Evolutionary conservation across 805 yeast species (phyloP).

Genomic region (Sugiyamaella qingdaonensis): DNA sequence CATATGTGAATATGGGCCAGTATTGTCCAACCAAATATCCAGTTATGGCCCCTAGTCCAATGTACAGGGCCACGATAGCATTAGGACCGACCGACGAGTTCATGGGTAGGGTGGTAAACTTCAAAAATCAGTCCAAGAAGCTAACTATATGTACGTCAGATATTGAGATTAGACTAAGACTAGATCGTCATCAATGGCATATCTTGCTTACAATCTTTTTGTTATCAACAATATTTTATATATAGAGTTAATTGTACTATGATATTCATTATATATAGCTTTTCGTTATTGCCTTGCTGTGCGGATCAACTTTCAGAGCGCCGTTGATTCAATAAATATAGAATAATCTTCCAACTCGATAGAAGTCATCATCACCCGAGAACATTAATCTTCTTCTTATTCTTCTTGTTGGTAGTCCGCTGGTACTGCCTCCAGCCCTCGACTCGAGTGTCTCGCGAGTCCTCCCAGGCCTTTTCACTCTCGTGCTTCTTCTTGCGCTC

Average conservation of each 20-base stretch:
- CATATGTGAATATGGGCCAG: not conserved
- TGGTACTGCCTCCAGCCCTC: slow-evolving; percentile 54
- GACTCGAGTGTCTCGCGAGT: slow-evolving; percentile 53
- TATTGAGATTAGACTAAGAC: no score
- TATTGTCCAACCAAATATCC: slow-evolving; percentile 14
- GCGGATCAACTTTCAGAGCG: no score
- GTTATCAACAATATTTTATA: no score
- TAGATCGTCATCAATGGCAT: no score
- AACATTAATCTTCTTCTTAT: slow-evolving; percentile 41
- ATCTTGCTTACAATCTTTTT: no score
- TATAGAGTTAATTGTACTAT: no score
- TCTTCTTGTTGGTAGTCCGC: slow-evolving; percentile 43
- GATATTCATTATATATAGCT: no score
- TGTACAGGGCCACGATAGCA: not conserved
- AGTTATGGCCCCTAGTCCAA: slow-evolving; percentile 9
- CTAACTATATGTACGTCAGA: no score
- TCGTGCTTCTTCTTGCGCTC: slow-evolving; percentile 36
- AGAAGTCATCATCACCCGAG: slow-evolving; percentile 29
- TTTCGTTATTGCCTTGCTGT: no score
- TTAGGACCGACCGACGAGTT: not conserved
- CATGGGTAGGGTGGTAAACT: not conserved
- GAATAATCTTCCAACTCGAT: not conserved
- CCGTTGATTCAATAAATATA: not conserved
- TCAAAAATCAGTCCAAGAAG: no score
- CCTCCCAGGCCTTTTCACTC: slow-evolving; percentile 55